Evolutionary conservation across 108 stramenopile species (phyloP).

Genomic region (Cyclotella baltica): DNA sequence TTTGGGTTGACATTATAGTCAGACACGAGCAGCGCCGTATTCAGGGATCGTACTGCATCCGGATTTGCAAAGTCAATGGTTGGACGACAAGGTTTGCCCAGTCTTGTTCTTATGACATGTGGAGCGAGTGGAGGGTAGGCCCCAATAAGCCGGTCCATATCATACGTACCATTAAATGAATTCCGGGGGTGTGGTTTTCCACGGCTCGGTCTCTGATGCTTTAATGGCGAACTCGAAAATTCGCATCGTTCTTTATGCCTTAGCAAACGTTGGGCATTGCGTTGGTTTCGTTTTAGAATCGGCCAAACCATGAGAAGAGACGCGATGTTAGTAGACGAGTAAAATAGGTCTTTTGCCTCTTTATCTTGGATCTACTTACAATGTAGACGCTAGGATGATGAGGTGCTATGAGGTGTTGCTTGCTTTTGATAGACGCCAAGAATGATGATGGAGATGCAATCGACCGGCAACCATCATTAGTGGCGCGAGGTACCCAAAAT

Average conservation of each 20-base stretch:
- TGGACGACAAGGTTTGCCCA: not conserved
- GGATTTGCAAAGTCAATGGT: conserved; percentile 26
- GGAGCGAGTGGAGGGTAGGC: conserved; percentile 12
- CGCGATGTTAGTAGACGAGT: no score
- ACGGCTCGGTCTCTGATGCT: not conserved
- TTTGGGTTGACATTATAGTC: conserved; percentile 13
- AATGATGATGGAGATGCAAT: no score
- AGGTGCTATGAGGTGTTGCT: no score
- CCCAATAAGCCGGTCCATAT: conserved; percentile 16
- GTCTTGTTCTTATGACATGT: conserved; percentile 4
- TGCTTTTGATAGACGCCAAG: no score
- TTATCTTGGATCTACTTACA: no score
- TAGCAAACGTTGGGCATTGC: not conserved
- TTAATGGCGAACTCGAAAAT: not conserved
- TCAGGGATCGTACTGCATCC: conserved; percentile 15
- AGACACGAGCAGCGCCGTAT: conserved; percentile 22
- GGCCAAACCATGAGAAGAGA: not conserved
- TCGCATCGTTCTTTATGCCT: not conserved
- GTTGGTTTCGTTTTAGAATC: not conserved
- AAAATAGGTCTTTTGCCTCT: no score
- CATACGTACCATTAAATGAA: conserved; percentile 20
- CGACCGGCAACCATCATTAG: no score
- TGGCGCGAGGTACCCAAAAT: no score
- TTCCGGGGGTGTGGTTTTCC: conserved; percentile 21
- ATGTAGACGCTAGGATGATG: no score